phyloP scores from a whole-genome alignment of 768 basidiomycete species.

The Pleurotus tuber-regium region DNA sequence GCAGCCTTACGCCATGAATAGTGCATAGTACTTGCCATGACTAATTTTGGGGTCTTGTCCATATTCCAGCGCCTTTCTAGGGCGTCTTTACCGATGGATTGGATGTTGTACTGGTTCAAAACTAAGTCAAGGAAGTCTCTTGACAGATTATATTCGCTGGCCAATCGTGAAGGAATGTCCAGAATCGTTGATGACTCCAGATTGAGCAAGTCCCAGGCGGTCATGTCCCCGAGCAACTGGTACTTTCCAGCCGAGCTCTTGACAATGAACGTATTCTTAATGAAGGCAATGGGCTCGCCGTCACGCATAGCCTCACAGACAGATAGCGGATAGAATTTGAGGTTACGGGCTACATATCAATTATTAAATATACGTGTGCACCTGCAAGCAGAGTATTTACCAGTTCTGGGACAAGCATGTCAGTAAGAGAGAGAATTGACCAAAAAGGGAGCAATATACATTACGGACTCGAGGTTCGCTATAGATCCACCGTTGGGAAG shows the following conservation, averaged over 20 bases:
- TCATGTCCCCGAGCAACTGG: constrained; percentile 27
- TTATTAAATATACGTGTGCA: too few relatives aligned
- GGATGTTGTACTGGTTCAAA: constrained; percentile 30
- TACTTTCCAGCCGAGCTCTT: constrained; percentile 19
- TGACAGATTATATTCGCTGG: constrained; percentile 31
- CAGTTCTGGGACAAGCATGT: neutral
- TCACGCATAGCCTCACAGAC: constrained; percentile 28
- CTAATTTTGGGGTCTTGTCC: constrained; percentile 20
- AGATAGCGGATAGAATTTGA: constrained; percentile 45
- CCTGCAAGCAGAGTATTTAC: constrained; percentile 13
- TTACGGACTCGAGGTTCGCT: constrained; percentile 41
- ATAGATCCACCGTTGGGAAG: constrained; percentile 41
- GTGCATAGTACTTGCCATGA: constrained; percentile 33
- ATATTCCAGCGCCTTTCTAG: constrained; percentile 24
- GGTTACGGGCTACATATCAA: constrained; percentile 36
- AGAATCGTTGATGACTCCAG: constrained; percentile 29
- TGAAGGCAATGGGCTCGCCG: constrained; percentile 27
- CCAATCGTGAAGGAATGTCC: constrained; percentile 32
- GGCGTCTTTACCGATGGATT: constrained; percentile 33
- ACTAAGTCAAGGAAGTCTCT: constrained; percentile 26
- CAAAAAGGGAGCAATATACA: constrained; percentile 24
- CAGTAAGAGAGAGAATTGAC: constrained; percentile 19
- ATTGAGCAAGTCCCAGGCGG: constrained; percentile 42
- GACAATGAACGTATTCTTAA: constrained; percentile 30
- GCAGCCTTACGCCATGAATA: constrained; percentile 49